A percentile compares a stretch with the other conserved stretches of the same genome.
Evolutionary conservation across 345 rosid species (phyloP).

Genomic region (Ricinus communis): DNA sequence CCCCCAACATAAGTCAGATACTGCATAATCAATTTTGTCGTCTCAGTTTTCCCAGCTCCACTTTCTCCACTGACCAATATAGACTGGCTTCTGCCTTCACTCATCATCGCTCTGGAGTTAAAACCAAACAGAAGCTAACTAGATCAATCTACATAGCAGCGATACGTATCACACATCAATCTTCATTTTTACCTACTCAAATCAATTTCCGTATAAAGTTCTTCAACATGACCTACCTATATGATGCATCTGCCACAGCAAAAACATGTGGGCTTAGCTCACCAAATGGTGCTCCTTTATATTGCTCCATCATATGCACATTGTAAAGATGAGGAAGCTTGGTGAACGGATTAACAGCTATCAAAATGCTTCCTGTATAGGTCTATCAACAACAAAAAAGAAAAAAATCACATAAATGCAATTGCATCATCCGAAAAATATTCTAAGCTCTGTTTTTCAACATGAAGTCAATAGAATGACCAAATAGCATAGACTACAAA

Average conservation of each 20-base stretch:
- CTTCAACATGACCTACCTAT: constrained; percentile 54
- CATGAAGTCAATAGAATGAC: background rate
- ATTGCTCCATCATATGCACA: constrained; percentile 97
- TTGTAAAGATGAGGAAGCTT: constrained; percentile 98
- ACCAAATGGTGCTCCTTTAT: constrained; percentile 95
- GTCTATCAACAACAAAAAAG: constrained; percentile 49
- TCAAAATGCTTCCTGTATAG: constrained; percentile 96
- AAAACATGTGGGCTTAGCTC: constrained; percentile 98
- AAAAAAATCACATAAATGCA: constrained; percentile 1
- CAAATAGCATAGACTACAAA: background rate
- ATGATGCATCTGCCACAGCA: constrained; percentile 97
- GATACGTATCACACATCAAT: constrained; percentile 17
- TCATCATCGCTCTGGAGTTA: constrained; percentile 83
- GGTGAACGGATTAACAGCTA: constrained; percentile 95
- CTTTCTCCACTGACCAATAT: constrained; percentile 99
- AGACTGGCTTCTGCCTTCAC: constrained; percentile 83
- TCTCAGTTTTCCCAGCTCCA: constrained; percentile 99
- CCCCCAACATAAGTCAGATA: constrained; percentile 98
- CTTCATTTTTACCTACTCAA: constrained; percentile 1
- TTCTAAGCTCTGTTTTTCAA: background rate
- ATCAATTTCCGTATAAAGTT: background rate
- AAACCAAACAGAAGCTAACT: constrained; percentile 32
- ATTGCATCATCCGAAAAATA: constrained; percentile 6
- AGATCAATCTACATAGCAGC: constrained; percentile 22
- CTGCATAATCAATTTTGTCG: constrained; percentile 95